Evolutionary conservation across 2,329 filamentous ascomycete species (phyloP), one percentile per base, ranked within the genome.

Genomic region (Trichophyton verrucosum): DNA sequence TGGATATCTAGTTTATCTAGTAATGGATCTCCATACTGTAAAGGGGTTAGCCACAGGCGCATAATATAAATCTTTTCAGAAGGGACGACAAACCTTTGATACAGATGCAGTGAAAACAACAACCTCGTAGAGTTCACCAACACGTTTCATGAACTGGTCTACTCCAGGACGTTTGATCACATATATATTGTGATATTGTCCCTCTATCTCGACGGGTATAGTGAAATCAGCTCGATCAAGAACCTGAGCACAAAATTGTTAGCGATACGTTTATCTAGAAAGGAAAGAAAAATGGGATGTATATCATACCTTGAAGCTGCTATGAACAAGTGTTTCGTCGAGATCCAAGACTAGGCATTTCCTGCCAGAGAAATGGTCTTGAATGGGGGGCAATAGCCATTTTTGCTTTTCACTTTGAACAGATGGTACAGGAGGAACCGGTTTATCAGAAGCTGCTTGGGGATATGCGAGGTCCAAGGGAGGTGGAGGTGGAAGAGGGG

Each of bases 131-230:
- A 99, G 81, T 76, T 99, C 94, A 57, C 94, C 94, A 40, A 99
- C 91, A 62, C 94, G 82, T 80, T 97, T 97, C 90, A 99, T 96
- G 75, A 99, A 99, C 65, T 95, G 87, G 72, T 99, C 94, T 20
- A 99, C 94, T 60, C 94, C 94, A n/a, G 94, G 94, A 69, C 94
- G 85, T 78, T 99, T 99, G 74, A 99, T 99, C 66, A 99, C 94
- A 72, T 99, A 99, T 60, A 99, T 95, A 70, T 99, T 99, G 77
- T 99, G 94, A 72, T 95, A 97, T 74, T 96, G 95, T 61, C 94
- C 94, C 78, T 99, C 94, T 65, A 99, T 99, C 71, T 99, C 94
- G 33, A 99, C 94, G 0, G 94, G 94, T 71, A 99, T 97, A 4
- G 94, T 99, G 72, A 99, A 97, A 75, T 99, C 94, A 62, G 94